These are phyloP conservation scores for Beauveria brongniartii DNA, from an alignment of 2,329 filamentous ascomycete species.

Conservation along the genomic window DNA sequence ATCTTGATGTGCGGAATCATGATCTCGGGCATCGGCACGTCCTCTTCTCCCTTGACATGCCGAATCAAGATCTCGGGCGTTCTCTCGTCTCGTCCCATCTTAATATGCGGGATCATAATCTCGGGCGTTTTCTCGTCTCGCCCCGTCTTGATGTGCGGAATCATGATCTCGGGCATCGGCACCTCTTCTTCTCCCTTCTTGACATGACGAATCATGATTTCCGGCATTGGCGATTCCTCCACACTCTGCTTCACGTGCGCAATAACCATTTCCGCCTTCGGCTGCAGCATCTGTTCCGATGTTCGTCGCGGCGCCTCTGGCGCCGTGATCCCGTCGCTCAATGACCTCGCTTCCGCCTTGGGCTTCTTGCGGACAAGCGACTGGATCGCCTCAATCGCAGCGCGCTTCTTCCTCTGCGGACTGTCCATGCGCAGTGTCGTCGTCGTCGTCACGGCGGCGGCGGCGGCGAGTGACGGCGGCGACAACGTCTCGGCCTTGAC, in stretches of 20 bases:
- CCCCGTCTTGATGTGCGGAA: background rate
- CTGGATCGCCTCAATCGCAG: slow-evolving; percentile 56
- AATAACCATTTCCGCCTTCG: background rate
- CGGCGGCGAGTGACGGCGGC: slow-evolving; percentile 11
- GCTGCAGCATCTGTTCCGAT: background rate
- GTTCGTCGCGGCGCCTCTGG: background rate
- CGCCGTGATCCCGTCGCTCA: background rate
- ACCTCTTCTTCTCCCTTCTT: background rate
- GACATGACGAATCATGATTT: background rate
- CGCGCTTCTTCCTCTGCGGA: slow-evolving; percentile 45
- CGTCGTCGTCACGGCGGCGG: slow-evolving; percentile 21
- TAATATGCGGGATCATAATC: background rate
- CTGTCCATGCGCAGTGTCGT: slow-evolving; percentile 33
- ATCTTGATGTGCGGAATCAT: background rate
- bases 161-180: background rate
- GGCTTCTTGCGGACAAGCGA: slow-evolving; percentile 45
- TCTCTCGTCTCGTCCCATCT: background rate
- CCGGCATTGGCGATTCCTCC: background rate
- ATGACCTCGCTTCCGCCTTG: slow-evolving; percentile 3
- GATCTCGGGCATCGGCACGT: background rate
- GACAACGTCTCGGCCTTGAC: slow-evolving; percentile 12
- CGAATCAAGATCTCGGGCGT: background rate
- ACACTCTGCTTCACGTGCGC: background rate
- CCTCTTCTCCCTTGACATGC: background rate
- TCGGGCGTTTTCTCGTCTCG: background rate